Base-by-base conservation (phyloP, 1,284 basidiomycete genomes). In the Apiotrichum siamense region DNA sequence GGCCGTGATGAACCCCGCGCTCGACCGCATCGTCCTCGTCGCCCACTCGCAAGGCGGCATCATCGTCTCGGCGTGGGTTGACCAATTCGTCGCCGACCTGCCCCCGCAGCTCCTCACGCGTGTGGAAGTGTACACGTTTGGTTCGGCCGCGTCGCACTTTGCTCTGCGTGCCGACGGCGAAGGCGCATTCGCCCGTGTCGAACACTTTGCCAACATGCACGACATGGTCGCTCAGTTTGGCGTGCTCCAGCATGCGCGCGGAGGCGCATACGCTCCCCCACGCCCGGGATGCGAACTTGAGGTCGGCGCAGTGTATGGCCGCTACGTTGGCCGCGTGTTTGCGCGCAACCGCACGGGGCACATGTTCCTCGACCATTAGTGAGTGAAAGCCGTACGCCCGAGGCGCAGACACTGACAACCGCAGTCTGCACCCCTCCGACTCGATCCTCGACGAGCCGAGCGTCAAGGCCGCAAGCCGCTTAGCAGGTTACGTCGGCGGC, bases 101-200 rank as follows among this genome's bases (percentile, higher is more conserved):
- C 49, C 59, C 20, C 21, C 49, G 17, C 48, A 48, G 12, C 37
- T 51, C 10, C 60, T 64, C 24, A 32, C 39, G 32, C 63, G 61
- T 35, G 43, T 67, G 43, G 63, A 67, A 49, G 57, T 67, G 38
- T 67, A 67, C 56, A 65, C 65, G 2, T 67, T 67, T 41, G 65
- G 63, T n/a, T 59, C 55, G 4, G 65, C 65, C 17, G 63, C 63
- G 18, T 62, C 56, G 35, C 63, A 66, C 51, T 66, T 64, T 18
- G 26, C 36, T 26, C 52, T 52, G 21, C 24, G 11, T 10, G 33
- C 21, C 29, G 39, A 48, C 32, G 26, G 44, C 25, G 27, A 37
- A 15, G 47, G 52, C 4, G 48, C 55, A 3, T 61, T 66, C 49
- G 48, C 41, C 1, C 25, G 43, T 27, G 50, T 63, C n/a, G 65